phyloP scores from a whole-genome alignment of 345 rosid genomes.

The Sonneratia alba region DNA sequence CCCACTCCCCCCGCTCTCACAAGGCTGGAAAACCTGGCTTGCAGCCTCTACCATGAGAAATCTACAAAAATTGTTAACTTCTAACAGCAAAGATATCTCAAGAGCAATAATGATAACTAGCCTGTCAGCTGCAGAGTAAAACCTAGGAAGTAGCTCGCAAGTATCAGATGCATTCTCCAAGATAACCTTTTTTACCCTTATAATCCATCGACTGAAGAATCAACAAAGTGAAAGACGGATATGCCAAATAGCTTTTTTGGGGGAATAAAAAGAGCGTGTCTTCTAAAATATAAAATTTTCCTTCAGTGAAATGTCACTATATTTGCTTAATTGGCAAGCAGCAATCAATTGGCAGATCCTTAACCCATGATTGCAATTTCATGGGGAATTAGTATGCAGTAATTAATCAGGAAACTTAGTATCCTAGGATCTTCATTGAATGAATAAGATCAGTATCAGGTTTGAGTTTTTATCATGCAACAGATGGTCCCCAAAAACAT shows the following conservation, averaged over 20 bases:
- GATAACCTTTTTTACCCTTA: neutral
- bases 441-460: neutral
- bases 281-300: neutral
- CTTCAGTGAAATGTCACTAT: neutral
- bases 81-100: slow-evolving; percentile 10
- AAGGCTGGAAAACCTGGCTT: slow-evolving; percentile 75
- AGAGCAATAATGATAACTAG: slow-evolving; percentile 12
- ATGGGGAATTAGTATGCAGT: neutral
- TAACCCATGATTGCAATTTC: too few relatives aligned
- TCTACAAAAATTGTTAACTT: slow-evolving; percentile 30
- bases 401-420: neutral
- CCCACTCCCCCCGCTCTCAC: slow-evolving; percentile 80
- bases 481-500: neutral
- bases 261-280: too few relatives aligned
- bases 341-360: too few relatives aligned
- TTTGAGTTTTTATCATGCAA: neutral
- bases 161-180: neutral
- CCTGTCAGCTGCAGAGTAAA: slow-evolving; percentile 78
- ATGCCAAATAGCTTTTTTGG: neutral
- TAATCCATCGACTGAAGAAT: neutral
- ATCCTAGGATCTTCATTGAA: neutral
- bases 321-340: neutral
- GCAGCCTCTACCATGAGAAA: slow-evolving; percentile 96
- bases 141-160: slow-evolving; percentile 34
- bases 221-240: neutral